Conservation (phyloP, 768 basidiomycete species). For the Tylopilus rubrobrunneus region DNA sequence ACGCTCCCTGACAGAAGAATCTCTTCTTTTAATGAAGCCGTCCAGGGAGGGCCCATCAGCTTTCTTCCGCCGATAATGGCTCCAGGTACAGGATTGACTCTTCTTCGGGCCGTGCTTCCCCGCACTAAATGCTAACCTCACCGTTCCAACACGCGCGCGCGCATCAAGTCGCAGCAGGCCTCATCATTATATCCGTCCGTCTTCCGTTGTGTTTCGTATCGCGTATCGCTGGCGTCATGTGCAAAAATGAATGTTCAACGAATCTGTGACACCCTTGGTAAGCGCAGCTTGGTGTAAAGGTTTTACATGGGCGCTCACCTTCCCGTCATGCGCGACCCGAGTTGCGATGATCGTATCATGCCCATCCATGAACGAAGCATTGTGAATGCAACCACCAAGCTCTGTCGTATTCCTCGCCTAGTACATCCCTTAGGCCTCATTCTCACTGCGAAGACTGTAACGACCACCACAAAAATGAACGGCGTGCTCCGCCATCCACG, state of each 20-base stretch:
- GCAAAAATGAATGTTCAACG: background rate
- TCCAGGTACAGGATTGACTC: background rate
- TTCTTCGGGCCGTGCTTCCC: background rate
- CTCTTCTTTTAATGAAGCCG: slow-evolving; percentile 50
- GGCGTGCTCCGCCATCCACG: slow-evolving; percentile 4
- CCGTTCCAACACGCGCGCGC: background rate
- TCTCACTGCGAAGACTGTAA: background rate
- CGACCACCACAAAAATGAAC: background rate
- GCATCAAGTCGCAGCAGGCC: background rate
- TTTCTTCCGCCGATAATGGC: slow-evolving; percentile 13
- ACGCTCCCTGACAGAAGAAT: slow-evolving; percentile 10
- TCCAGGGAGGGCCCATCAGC: background rate
- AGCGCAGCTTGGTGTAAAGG: slow-evolving; percentile 13
- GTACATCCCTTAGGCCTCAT: too few species aligned
- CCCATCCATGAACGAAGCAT: background rate
- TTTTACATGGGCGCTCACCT: background rate
- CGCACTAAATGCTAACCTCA: background rate
- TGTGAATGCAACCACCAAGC: background rate
- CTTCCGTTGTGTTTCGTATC: too few species aligned
- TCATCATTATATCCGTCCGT: background rate
- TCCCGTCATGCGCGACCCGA: background rate
- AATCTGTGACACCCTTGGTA: too few species aligned
- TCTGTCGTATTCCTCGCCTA: background rate
- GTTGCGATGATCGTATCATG: slow-evolving; percentile 5
- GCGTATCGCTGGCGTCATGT: background rate